phyloP scores from a whole-genome alignment of 768 basidiomycete genomes.

The Bullera alba region DNA sequence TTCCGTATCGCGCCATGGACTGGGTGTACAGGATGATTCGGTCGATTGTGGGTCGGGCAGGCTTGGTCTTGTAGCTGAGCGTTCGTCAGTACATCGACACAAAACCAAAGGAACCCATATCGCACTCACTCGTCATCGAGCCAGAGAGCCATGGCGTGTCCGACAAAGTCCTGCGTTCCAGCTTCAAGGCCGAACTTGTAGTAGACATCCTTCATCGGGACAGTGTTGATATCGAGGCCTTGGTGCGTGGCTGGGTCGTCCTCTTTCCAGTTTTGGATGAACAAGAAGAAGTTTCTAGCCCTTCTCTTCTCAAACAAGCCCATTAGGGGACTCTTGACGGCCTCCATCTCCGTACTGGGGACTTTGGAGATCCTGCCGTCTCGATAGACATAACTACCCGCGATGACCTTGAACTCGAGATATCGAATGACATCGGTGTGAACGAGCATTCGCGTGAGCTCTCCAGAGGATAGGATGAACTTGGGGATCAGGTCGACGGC shows the following conservation, averaged over 20 bases:
- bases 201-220: slow-evolving; percentile 90
- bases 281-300: slow-evolving; percentile 98
- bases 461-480: slow-evolving; percentile 97
- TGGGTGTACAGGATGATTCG: slow-evolving; percentile 95
- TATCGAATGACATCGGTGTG: slow-evolving; percentile 98
- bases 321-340: slow-evolving; percentile 89
- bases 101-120: not conserved
- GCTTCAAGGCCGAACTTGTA: slow-evolving; percentile 94
- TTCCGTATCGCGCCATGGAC: slow-evolving; percentile 98
- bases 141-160: slow-evolving; percentile 98
- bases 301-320: slow-evolving; percentile 98
- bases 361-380: slow-evolving; percentile 97
- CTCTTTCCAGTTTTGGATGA: slow-evolving; percentile 90
- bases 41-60: slow-evolving; percentile 82
- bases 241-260: slow-evolving; percentile 94
- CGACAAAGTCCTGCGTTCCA: slow-evolving; percentile 97
- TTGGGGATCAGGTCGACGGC: slow-evolving; percentile 97
- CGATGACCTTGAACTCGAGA: slow-evolving; percentile 99
- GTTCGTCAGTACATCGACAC: not conserved
- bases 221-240: slow-evolving; percentile 79
- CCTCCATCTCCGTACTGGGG: slow-evolving; percentile 94
- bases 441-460: slow-evolving; percentile 94
- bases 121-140: slow-evolving; percentile 84
- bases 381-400: slow-evolving; percentile 93
- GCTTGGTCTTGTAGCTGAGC: slow-evolving; percentile 79